phyloP scores from a whole-genome alignment of 139 green algal genomes.

The Limnomonas spitsbergensis region DNA sequence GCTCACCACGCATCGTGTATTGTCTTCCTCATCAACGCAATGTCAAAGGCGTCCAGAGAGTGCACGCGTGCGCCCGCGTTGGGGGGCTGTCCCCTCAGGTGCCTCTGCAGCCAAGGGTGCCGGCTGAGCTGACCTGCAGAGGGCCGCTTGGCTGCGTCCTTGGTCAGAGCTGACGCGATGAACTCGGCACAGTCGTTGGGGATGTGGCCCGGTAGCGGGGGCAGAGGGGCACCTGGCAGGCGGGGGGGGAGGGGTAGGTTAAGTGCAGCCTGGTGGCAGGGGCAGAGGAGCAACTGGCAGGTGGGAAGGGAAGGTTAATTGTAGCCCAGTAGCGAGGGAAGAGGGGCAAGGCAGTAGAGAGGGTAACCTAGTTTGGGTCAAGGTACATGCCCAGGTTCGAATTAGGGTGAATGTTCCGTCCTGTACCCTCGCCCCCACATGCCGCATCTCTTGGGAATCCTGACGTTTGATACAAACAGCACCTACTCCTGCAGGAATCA shows the following conservation, averaged over 20 bases:
- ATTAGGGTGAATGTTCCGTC: too few relatives aligned
- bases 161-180: slow-evolving; percentile 52
- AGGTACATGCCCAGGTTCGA: too few relatives aligned
- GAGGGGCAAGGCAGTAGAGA: too few relatives aligned
- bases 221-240: not conserved
- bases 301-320: too few relatives aligned
- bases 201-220: slow-evolving; percentile 29
- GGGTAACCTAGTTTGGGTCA: too few relatives aligned
- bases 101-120: slow-evolving; percentile 62
- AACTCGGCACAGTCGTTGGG: slow-evolving; percentile 46
- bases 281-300: too few relatives aligned
- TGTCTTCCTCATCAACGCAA: not conserved
- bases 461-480: too few relatives aligned
- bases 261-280: slow-evolving; percentile 8
- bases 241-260: not conserved
- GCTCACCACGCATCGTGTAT: slow-evolving; percentile 3
- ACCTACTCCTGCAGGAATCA: too few relatives aligned
- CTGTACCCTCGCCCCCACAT: too few relatives aligned
- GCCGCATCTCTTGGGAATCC: too few relatives aligned
- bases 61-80: not conserved
- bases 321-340: too few relatives aligned
- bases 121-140: slow-evolving; percentile 57
- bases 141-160: slow-evolving; percentile 58
- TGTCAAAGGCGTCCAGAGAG: not conserved
- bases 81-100: not conserved